Evolutionary conservation across 148 eudicot genomes (phyloP), one percentile per base, ranked within the genome.

Genomic region (Pharnaceum exiguum): DNA sequence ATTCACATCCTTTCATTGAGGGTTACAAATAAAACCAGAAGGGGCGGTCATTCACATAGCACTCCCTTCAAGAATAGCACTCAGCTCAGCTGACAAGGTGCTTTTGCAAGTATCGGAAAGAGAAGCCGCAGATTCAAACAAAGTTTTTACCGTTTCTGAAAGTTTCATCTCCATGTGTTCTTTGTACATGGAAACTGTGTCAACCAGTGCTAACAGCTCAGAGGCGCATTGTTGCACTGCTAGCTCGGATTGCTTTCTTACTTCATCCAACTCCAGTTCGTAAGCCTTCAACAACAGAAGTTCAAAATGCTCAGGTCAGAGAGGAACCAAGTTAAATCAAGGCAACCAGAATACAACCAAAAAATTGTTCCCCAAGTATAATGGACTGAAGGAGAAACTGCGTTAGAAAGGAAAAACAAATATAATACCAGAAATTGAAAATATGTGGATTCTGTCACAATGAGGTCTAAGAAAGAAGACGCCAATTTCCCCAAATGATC

Each of bases 131-230:
- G 83, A 74, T 73, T 81, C 82, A 4, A 55, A 46, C 17, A 88
- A 79, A 46, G 71, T 71, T 26, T 62, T 69, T 57, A 54, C 78
- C 90, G 83, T 81, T 66, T 78, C 79, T 7, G 73, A 51, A 30
- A 85, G 65, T 59, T 83, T 88, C 25, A 71, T 78, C 39, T 68
- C 77, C 55, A 75, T 62, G 33, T 79, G 69, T 79, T 88, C 98
- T 59, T 88, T 85, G 76, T 82, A 80, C 57, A 66, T 76, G 30
- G 95, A 78, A 68, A 88, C 84, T 22, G 82, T 66, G 71, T 93
- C 93, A 5, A 88, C 69, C 71, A 85, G 21, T 12, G 73, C 76
- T 46, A 81, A 74, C 23, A 93, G 79, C 66, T 93, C 95, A 37
- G 58, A 77, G 19, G 90, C 89, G 58, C 85, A 88, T 42, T 37